These are phyloP conservation scores for Skeletonema tropicum DNA, from an alignment of 108 stramenopile species.

Conservation along the genomic window DNA sequence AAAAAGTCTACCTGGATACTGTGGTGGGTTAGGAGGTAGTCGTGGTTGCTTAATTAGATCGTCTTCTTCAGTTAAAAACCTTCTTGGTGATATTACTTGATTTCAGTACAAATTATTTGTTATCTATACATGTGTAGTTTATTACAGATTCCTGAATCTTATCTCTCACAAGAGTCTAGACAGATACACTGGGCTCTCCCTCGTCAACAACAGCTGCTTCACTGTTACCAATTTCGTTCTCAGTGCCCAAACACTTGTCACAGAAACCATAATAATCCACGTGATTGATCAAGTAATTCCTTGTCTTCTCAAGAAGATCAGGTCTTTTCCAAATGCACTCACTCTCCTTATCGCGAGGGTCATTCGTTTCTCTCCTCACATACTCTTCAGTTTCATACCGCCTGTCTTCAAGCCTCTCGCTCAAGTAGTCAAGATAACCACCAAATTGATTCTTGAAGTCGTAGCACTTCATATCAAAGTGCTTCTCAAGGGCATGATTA, in stretches of 20 bases:
- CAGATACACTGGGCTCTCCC: no score
- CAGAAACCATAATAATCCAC: conserved; percentile 27
- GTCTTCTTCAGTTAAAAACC: no score
- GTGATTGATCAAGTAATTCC: conserved; percentile 7
- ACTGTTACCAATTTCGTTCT: conserved; percentile 9
- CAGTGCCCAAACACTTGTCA: conserved; percentile 17
- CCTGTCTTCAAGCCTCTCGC: background rate
- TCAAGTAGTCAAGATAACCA: conserved; percentile 20
- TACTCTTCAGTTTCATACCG: conserved; percentile 14
- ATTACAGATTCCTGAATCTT: no score
- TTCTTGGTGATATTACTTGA: no score
- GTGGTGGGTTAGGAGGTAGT: no score
- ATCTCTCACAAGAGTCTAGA: no score
- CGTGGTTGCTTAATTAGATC: no score
- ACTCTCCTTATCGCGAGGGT: conserved; percentile 14
- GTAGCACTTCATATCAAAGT: conserved; percentile 33
- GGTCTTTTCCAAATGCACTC: conserved; percentile 37
- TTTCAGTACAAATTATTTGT: no score
- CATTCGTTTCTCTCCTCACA: background rate
- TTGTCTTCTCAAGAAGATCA: conserved; percentile 20
- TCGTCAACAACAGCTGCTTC: no score
- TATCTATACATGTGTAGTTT: no score
- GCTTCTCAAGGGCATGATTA: background rate
- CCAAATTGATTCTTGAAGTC: conserved; percentile 19
- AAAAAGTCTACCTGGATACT: no score